phyloP scores from a whole-genome alignment of 768 basidiomycete genomes.

The Mycena albidolilacea region DNA sequence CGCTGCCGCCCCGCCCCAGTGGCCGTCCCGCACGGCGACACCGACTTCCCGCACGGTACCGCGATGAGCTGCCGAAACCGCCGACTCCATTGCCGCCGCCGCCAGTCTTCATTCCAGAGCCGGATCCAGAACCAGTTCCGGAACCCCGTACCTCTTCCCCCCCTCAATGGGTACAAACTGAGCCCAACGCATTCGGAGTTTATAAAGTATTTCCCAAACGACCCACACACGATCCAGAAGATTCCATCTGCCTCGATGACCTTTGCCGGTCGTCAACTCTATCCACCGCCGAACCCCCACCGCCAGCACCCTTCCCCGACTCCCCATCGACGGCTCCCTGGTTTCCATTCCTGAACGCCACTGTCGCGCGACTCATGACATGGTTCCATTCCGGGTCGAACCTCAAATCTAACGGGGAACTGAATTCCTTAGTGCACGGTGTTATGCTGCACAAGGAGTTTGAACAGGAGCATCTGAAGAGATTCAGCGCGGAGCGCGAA shows the following conservation, averaged over 20 bases:
- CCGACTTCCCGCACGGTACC: neutral
- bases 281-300: too few species aligned
- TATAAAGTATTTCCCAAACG: conserved; percentile 41
- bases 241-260: conserved; percentile 28
- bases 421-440: conserved; percentile 44
- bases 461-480: conserved; percentile 37
- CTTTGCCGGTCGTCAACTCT: conserved; percentile 35
- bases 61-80: neutral
- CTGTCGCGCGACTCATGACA: conserved; percentile 3
- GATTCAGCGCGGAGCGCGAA: conserved; percentile 41
- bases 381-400: conserved; percentile 41
- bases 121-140: neutral
- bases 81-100: conserved; percentile 1
- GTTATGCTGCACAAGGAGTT: conserved; percentile 45
- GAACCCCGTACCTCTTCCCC: neutral
- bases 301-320: conserved; percentile 5
- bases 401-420: conserved; percentile 42
- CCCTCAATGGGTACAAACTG: conserved; percentile 32
- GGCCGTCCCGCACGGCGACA: conserved; percentile 13
- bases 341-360: conserved; percentile 43
- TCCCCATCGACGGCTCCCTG: conserved; percentile 31
- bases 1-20: neutral
- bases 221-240: conserved; percentile 41
- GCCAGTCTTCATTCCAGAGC: too few species aligned
- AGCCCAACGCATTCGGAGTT: conserved; percentile 42